phyloP scores from a whole-genome alignment of 306 rosid species.

The Pyrus pyrifolia region DNA sequence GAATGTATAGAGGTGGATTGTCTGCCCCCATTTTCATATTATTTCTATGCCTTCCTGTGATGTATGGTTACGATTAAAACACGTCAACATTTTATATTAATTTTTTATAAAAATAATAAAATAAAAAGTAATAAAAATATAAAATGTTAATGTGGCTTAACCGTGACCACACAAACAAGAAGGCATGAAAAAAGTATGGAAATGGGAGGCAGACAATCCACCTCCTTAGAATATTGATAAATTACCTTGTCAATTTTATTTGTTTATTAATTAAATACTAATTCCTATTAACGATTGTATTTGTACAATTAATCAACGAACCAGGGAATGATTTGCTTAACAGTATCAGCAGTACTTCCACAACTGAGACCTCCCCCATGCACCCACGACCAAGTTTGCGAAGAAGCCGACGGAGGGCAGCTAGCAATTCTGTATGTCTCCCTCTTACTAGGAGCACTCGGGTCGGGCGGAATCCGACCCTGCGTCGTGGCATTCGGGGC shows the following conservation, averaged over 20 bases:
- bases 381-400: conserved; percentile 39
- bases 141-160: too few species aligned
- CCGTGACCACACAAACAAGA: too few species aligned
- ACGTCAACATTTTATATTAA: too few species aligned
- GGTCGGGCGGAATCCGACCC: conserved; percentile 97
- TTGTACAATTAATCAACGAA: not conserved
- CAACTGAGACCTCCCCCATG: conserved; percentile 74
- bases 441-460: conserved; percentile 54
- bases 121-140: too few species aligned
- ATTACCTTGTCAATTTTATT: not conserved
- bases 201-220: too few species aligned
- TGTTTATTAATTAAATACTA: not conserved
- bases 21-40: too few species aligned
- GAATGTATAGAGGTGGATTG: not conserved
- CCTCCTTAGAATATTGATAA: not conserved
- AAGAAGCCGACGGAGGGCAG: conserved; percentile 57
- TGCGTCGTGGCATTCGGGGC: conserved; percentile 96
- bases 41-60: too few species aligned
- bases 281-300: not conserved
- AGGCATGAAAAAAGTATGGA: too few species aligned
- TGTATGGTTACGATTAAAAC: too few species aligned
- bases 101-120: too few species aligned
- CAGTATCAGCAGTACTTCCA: conserved; percentile 73
- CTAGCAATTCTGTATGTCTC: conserved; percentile 49
- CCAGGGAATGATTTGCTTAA: conserved; percentile 77